phyloP scores from a whole-genome alignment of 169 alveolate species.

The Theileria parva region DNA sequence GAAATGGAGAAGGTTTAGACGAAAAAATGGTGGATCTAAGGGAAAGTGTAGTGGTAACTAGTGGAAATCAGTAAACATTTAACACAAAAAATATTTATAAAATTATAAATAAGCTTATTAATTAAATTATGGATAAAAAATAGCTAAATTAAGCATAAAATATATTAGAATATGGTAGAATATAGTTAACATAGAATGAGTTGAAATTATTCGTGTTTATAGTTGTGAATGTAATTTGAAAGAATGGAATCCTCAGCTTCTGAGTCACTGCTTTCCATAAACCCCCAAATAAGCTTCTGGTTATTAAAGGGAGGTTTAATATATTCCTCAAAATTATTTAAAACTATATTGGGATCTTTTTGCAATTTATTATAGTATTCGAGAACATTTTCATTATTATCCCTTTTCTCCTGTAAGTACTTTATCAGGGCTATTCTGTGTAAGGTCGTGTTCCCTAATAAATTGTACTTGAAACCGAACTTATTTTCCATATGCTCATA shows the following conservation, averaged over 20 bases:
- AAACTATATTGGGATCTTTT: slow-evolving; percentile 50
- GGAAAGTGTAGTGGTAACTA: not conserved
- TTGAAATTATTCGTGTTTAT: not conserved
- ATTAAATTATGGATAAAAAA: no score
- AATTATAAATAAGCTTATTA: no score
- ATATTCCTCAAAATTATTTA: slow-evolving; percentile 80
- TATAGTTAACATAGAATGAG: not conserved
- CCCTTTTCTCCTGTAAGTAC: slow-evolving; percentile 49
- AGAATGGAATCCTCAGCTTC: slow-evolving; percentile 40
- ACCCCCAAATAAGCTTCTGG: slow-evolving; percentile 65
- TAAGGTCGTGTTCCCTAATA: slow-evolving; percentile 51
- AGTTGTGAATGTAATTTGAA: slow-evolving; percentile 3
- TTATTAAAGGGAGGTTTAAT: slow-evolving; percentile 60
- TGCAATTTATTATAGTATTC: slow-evolving; percentile 27
- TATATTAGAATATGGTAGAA: no score
- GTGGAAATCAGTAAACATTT: not conserved
- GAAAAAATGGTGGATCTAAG: not conserved
- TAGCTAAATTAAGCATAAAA: not conserved
- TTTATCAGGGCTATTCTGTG: slow-evolving; percentile 55
- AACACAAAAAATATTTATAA: not conserved
- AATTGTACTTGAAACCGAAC: slow-evolving; percentile 42
- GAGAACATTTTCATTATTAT: slow-evolving; percentile 30
- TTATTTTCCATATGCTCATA: slow-evolving; percentile 65
- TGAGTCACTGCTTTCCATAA: slow-evolving; percentile 63
- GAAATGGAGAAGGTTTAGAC: not conserved